phyloP scores from a whole-genome alignment of 257 asterid genomes.

The Haberlea rhodopensis region DNA sequence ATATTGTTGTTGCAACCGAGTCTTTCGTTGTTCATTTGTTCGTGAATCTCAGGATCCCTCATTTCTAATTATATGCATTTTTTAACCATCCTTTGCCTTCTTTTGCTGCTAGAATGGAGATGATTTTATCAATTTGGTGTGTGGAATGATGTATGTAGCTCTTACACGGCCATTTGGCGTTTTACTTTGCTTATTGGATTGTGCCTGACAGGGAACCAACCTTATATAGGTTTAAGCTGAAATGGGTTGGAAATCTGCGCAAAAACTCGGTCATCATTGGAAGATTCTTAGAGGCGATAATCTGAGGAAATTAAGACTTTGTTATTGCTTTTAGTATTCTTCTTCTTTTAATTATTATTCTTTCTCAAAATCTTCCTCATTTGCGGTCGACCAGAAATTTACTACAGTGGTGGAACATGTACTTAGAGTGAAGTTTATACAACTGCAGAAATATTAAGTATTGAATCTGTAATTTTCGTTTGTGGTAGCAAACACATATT shows the following conservation, averaged over 20 bases:
- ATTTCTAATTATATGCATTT: not conserved
- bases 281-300: conserved; percentile 89
- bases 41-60: not conserved
- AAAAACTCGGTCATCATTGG: conserved; percentile 88
- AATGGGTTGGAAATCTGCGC: conserved; percentile 98
- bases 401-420: not conserved
- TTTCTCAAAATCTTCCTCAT: not conserved
- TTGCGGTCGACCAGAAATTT: not conserved
- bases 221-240: not conserved
- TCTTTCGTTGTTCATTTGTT: not conserved
- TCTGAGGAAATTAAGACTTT: conserved; percentile 42
- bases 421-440: not conserved
- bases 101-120: not conserved
- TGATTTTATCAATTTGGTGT: no score
- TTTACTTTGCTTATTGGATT: not conserved
- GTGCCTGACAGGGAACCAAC: not conserved
- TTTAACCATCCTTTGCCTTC: not conserved
- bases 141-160: not conserved
- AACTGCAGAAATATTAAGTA: not conserved
- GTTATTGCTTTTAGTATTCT: not conserved
- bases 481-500: not conserved
- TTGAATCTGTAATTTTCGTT: not conserved
- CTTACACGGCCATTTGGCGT: not conserved
- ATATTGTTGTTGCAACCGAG: not conserved
- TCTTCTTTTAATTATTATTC: not conserved